Evolutionary conservation across 2,329 filamentous ascomycete species (phyloP), one percentile per base, ranked within the genome.

Genomic region (Fusarium denticulatum): DNA sequence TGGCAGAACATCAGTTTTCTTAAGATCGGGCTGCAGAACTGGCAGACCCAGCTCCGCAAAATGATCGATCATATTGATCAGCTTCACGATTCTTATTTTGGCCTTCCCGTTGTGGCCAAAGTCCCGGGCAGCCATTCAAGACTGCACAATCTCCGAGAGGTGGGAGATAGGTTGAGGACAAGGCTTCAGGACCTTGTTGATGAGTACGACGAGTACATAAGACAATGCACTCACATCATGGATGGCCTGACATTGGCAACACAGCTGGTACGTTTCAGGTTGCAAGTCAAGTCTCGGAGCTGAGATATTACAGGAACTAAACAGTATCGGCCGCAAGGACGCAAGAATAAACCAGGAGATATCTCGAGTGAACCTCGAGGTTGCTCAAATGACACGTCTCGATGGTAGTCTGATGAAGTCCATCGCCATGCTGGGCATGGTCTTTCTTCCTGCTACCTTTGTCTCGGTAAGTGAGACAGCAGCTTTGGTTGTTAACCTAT

Each of bases 381-480:
- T 71, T 3, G 57, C 68, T 0, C 40, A 20, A 3, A 45, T 70
- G 15, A 46, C 60, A 0, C 66, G 67, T 0, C 26, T 57, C 0
- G 60, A 66, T 4, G 49, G 67, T 1, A 66, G 36, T 8, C 6
- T 64, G 12, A 69, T 69, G 67, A 69, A 50, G 18, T 59, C 37
- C 0, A 64, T 69, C 0, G 67, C 52, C 2, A 39, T 46, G 11
- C 26, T 69, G 0, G 50, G 59, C 7, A 69, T 69, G 67, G 36
- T 69, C 10, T 69, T 55, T 1, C 34, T 69, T 1, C 67, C 67
- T 5, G 67, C 65, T 5, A 50, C 46, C 9, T 69, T 69, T 24
- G 60, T 57, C 6, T 69, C 65, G 0, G 65, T 64, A 64, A 18
- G 64, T 63, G 3, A 7, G 13, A n/a, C 3, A 5, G 4, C 2